Conservation (phyloP, 305 asterid genomes). For the Fraxinus nigra region DNA sequence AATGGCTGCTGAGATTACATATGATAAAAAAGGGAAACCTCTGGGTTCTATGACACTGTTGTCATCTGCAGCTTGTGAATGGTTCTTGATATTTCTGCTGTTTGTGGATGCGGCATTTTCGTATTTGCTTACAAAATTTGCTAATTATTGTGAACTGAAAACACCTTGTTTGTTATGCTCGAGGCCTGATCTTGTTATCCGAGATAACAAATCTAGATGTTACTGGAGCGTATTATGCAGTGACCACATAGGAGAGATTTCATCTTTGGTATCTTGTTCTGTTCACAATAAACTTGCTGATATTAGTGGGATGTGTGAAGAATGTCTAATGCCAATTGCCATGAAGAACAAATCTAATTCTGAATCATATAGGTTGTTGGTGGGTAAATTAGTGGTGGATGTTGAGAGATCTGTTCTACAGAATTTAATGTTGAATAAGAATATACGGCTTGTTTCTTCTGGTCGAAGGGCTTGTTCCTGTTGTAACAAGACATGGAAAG, state of each 20-base stretch:
- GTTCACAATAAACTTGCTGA: conserved; percentile 57
- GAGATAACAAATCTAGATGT: conserved; percentile 39
- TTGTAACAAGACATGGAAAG: conserved; percentile 53
- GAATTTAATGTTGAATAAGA: conserved; percentile 38
- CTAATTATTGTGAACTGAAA: conserved; percentile 53
- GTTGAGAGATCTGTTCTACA: conserved; percentile 41
- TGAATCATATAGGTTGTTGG: conserved; percentile 45
- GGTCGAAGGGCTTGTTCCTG: conserved; percentile 63
- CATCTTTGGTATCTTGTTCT: conserved; percentile 57
- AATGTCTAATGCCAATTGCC: conserved; percentile 52
- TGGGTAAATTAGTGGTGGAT: conserved; percentile 50
- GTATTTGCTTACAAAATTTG: conserved; percentile 53
- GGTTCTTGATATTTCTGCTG: conserved; percentile 73
- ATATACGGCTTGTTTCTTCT: conserved; percentile 32
- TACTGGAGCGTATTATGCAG: conserved; percentile 49
- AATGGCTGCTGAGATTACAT: conserved; percentile 55
- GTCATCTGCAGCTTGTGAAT: conserved; percentile 84
- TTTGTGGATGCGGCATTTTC: conserved; percentile 62
- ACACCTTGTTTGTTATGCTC: conserved; percentile 78
- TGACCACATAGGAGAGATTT: conserved; percentile 66
- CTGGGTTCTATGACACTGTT: conserved; percentile 47
- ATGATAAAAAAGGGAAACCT: conserved; percentile 33
- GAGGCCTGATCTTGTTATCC: conserved; percentile 44
- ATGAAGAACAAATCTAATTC: conserved; percentile 34
- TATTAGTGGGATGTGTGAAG: conserved; percentile 64